These are phyloP conservation scores for Podaxis mareebaensis DNA, from an alignment of 768 basidiomycete species.

Conservation along the genomic window DNA sequence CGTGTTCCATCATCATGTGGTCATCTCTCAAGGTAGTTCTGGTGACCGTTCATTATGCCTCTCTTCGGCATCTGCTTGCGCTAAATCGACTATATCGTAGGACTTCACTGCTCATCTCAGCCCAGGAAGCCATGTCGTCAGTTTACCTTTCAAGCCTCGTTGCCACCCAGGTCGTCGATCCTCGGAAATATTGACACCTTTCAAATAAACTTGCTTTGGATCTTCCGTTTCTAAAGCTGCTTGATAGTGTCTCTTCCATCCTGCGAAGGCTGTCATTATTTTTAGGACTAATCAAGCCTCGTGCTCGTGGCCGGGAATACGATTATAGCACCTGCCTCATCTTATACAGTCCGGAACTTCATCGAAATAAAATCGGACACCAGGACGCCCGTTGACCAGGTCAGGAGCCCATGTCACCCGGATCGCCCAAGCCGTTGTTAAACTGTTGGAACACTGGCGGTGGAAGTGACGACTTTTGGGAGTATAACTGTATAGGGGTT, in stretches of 20 bases:
- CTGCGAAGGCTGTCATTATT: not conserved
- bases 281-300: not conserved
- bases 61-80: not conserved
- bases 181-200: not conserved
- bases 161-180: not conserved
- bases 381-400: not conserved
- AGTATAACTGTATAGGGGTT: not conserved
- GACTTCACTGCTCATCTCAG: not conserved
- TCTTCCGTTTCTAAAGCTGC: not conserved
- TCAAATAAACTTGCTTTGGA: not conserved
- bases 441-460: no score
- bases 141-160: not conserved
- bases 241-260: not conserved
- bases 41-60: no score
- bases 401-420: not conserved
- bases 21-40: not conserved
- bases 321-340: not conserved
- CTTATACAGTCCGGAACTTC: not conserved
- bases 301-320: not conserved
- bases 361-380: constrained; percentile 4
- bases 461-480: not conserved
- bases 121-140: not conserved
- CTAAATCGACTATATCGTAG: not conserved
- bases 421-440: not conserved
- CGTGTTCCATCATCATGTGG: not conserved